phyloP scores from a whole-genome alignment of 768 basidiomycete species.

The Fomitopsis serialis region DNA sequence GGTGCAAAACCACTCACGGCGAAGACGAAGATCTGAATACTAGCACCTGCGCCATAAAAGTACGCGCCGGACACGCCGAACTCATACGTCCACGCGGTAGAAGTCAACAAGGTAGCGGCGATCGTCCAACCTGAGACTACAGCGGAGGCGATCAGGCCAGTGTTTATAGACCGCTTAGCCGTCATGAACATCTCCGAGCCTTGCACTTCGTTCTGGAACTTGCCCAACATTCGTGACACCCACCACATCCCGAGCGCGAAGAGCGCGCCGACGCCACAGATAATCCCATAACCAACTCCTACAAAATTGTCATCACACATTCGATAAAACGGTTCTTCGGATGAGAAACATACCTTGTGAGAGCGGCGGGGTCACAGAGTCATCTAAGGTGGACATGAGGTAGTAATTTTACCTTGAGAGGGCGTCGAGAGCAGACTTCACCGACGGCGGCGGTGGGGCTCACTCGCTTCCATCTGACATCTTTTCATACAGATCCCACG shows the following conservation, averaged over 20 bases:
- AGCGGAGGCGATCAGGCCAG: constrained; percentile 8
- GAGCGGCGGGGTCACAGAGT: neutral
- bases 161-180: constrained; percentile 8
- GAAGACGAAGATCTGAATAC: constrained; percentile 13
- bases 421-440: neutral
- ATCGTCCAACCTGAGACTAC: constrained; percentile 11
- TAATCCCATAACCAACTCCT: constrained; percentile 8
- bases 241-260: constrained; percentile 11
- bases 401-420: neutral
- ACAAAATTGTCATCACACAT: too few relatives aligned
- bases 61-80: constrained; percentile 10
- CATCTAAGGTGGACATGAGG: neutral
- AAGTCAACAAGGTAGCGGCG: constrained; percentile 8
- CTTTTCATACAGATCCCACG: neutral
- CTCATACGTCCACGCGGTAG: constrained; percentile 9
- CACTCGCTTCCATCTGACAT: neutral
- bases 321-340: too few relatives aligned
- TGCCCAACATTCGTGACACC: constrained; percentile 3
- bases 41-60: constrained; percentile 11
- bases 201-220: constrained; percentile 6
- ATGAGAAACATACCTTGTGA: neutral
- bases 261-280: constrained; percentile 5
- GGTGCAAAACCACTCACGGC: neutral
- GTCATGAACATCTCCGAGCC: constrained; percentile 13
- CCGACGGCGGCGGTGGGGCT: neutral